These are phyloP conservation scores for Colletotrichum sp. DNA, from an alignment of 2,329 filamentous ascomycete species.

Conservation along the genomic window DNA sequence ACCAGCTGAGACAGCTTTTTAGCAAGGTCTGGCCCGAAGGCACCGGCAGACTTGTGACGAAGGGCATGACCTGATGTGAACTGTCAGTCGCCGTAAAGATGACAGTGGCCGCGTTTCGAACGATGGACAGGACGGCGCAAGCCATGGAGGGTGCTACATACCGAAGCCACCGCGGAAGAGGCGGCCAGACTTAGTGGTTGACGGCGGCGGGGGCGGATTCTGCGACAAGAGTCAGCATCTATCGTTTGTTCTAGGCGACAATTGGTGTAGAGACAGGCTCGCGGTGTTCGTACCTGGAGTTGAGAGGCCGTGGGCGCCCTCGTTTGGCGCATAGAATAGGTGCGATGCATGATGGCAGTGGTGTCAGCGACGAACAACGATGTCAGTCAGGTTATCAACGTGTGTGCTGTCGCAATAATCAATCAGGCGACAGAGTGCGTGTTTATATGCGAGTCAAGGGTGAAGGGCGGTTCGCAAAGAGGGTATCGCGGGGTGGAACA, in stretches of 20 bases:
- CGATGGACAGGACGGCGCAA: background rate
- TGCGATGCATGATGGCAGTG: conserved; percentile 82
- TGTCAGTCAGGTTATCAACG: background rate
- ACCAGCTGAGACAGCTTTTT: conserved; percentile 98
- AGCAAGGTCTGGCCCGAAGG: conserved; percentile 84
- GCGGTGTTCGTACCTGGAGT: conserved; percentile 52
- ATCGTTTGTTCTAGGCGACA: background rate
- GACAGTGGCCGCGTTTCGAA: background rate
- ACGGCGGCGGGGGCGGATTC: conserved; percentile 92
- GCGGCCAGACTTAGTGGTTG: conserved; percentile 87
- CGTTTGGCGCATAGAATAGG: conserved; percentile 98
- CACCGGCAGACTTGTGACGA: conserved; percentile 76
- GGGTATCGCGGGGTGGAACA: conserved; percentile 15
- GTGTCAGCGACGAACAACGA: background rate
- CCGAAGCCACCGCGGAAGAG: conserved; percentile 87
- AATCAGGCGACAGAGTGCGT: background rate
- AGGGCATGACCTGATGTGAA: conserved; percentile 64
- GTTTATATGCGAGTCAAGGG: background rate
- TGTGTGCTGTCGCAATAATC: background rate
- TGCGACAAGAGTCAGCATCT: conserved; percentile 44
- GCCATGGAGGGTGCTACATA: conserved; percentile 54
- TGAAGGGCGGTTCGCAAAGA: background rate
- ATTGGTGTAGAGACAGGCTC: background rate
- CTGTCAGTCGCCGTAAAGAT: conserved; percentile 20
- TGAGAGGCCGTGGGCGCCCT: conserved; percentile 92